Evolutionary conservation across 768 basidiomycete genomes (phyloP), one percentile per base, ranked within the genome.

Genomic region (Tulasnella sp.): DNA sequence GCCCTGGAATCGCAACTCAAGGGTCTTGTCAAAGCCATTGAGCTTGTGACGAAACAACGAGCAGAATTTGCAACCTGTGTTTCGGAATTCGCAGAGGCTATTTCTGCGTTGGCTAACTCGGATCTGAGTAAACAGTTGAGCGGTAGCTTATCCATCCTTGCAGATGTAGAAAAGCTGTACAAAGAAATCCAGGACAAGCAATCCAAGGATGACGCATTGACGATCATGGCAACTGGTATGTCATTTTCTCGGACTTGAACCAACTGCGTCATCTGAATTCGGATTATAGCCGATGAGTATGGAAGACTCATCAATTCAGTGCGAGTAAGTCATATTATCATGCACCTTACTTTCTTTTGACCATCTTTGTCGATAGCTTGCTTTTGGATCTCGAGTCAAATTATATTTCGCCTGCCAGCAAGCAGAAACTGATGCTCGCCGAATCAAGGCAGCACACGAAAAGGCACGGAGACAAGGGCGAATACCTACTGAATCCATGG

Each of bases 1-100:
- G 79, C 79, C 37, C 74, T 98, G 19, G 95, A 99, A 64, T 77
- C 81, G 0, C 91, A 96, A 60, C 71, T 96, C 15, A 82, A 85
- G 20, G 77, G 80, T 2, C 72, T 96, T 1, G 83, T 88, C 43
- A 91, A 85, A 66, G 78, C 89, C 0, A 83, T 98, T 44, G 86
- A 93, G 53, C 49, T 72, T 0, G 86, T 89, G n/a, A 75, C 88
- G 7, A 90, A 82, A 58, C 79, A 89, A 35, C 81, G 91, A 16
- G 63, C 75, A 50, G 48, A 50, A 4, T 50, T 50, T 42, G 48
- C 48, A 5, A 28, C 43, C 16, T 41, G 31, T 15, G 34, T 37
- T 34, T 43, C 76, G n/a, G 91, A 96, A 60, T 89, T 96, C 53
- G 76, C 84, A 3, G 75, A 81, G 49, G 71, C 79, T 2, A 70